Evolutionary conservation across 495 filamentous ascomycete species (phyloP), one percentile per base, ranked within the genome.

Genomic region (Elasticomyces elasticus): DNA sequence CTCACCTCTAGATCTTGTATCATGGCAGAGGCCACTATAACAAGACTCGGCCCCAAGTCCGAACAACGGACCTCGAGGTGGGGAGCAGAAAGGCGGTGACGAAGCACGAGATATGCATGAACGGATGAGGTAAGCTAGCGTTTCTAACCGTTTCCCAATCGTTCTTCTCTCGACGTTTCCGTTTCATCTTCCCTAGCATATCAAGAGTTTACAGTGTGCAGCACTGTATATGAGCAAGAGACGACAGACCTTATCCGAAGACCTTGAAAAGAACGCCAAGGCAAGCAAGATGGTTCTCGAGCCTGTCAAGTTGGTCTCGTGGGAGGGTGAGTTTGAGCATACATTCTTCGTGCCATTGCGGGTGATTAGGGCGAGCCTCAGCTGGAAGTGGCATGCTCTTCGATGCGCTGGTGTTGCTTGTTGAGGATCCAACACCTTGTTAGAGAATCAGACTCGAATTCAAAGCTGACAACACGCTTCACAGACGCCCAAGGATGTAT

Each of bases 401-500:
- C 42, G 3, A 45, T 45, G 12, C 42, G 17, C 17, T 19, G 42
- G 13, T 15, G 5, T 40, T 40, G 15, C 35, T 40, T 40, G 15
- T 33, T 15, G 30, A 33, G 30, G 30, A 15, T 33, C 12, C 19
- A 47, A 23, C 44, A 25, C 19, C 44, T 47, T 17, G 11, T 7
- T 12, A 47, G 19, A n/a, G n/a, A n/a, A n/a, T n/a, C n/a, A n/a
- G n/a, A n/a, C n/a, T 11, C 31, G 10, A 37, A 37, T 37, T 10
- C 31, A 37, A 37, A 10, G 19, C 52, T 47, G 46, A 37, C 42
- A 15, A 20, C 13, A 11, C 22, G 28, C 37, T 22, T 43, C 42
- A 6, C 40, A 70, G 67, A 70, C 48, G 59, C 67, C 23, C 60
- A 68, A 58, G 67, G 66, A 52, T 67, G 67, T 60, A 64, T 66